Percentiles rank a stretch among this genome's conserved stretches.
phyloP scores from a whole-genome alignment of 148 eudicot species.

The Dysphania ambrosioides region DNA sequence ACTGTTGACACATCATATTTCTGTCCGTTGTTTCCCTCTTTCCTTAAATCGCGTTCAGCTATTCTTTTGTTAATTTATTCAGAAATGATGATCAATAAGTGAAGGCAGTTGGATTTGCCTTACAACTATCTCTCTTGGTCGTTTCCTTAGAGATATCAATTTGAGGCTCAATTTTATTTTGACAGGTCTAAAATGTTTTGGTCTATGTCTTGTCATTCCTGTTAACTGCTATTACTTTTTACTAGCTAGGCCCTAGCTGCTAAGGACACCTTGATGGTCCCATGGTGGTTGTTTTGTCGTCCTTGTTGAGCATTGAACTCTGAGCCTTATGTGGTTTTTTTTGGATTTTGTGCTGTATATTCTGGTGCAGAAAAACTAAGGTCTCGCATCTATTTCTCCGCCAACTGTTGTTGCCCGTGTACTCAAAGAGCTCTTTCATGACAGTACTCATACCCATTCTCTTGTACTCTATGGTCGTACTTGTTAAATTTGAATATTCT shows the following conservation, averaged over 20 bases:
- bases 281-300: constrained; percentile 17
- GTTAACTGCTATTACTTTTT: not conserved
- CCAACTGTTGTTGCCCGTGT: constrained; percentile 95
- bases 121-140: constrained; percentile 74
- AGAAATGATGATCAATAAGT: constrained; percentile 42
- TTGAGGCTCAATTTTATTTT: constrained; percentile 75
- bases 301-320: constrained; percentile 7
- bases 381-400: constrained; percentile 76
- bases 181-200: constrained; percentile 60
- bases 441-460: constrained; percentile 44
- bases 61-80: constrained; percentile 15
- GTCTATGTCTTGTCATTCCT: constrained; percentile 20
- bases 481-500: constrained; percentile 3
- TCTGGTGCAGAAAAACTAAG: constrained; percentile 65
- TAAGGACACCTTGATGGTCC: constrained; percentile 9
- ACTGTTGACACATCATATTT: not conserved
- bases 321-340: not conserved
- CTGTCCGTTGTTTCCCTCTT: constrained; percentile 6
- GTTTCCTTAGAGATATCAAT: constrained; percentile 64
- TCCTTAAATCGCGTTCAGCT: not conserved
- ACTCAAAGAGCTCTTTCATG: constrained; percentile 84
- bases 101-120: constrained; percentile 75
- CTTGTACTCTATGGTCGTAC: not conserved
- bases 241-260: no score
- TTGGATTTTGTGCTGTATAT: constrained; percentile 47